Conservation (phyloP, 805 yeast species). For the Pichia sporocuriosa region DNA sequence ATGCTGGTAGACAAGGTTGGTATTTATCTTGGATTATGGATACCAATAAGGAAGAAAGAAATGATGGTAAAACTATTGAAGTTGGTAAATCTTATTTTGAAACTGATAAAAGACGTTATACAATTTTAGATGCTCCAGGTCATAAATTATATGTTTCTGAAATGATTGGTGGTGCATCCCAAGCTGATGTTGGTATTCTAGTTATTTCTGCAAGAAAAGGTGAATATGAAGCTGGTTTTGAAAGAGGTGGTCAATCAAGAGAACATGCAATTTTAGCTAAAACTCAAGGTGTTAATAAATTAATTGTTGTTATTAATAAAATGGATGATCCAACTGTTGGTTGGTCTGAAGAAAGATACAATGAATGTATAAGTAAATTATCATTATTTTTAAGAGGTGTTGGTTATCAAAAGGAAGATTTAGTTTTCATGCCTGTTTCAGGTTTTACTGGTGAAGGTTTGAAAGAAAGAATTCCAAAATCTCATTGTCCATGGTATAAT, state of each 20-base stretch:
- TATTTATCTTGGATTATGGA: slow-evolving; percentile 99
- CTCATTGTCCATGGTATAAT: slow-evolving; percentile 83
- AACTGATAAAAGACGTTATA: slow-evolving; percentile 96
- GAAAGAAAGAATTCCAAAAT: slow-evolving; percentile 70
- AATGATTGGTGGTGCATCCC: slow-evolving; percentile 99
- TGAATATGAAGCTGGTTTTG: slow-evolving; percentile 98
- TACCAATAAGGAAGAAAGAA: slow-evolving; percentile 97
- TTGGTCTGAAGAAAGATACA: slow-evolving; percentile 95
- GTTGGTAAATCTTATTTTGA: slow-evolving; percentile 97
- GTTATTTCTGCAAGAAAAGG: slow-evolving; percentile 98
- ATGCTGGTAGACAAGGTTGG: slow-evolving; percentile 99
- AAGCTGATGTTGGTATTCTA: slow-evolving; percentile 96
- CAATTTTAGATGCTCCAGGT: slow-evolving; percentile 98
- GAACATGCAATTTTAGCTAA: slow-evolving; percentile 96
- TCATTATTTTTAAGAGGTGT: slow-evolving; percentile 73
- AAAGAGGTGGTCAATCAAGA: slow-evolving; percentile 98
- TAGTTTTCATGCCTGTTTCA: slow-evolving; percentile 92
- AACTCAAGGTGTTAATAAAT: slow-evolving; percentile 95
- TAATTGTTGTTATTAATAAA: slow-evolving; percentile 91
- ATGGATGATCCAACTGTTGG: slow-evolving; percentile 97
- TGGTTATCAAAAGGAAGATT: slow-evolving; percentile 86
- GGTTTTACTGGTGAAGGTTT: slow-evolving; percentile 97
- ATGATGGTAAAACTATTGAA: slow-evolving; percentile 98
- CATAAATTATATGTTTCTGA: slow-evolving; percentile 98
- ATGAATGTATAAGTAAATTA: slow-evolving; percentile 86